These are phyloP conservation scores for Salix koriyanagi DNA, from an alignment of 345 rosid genomes.

Conservation along the genomic window DNA sequence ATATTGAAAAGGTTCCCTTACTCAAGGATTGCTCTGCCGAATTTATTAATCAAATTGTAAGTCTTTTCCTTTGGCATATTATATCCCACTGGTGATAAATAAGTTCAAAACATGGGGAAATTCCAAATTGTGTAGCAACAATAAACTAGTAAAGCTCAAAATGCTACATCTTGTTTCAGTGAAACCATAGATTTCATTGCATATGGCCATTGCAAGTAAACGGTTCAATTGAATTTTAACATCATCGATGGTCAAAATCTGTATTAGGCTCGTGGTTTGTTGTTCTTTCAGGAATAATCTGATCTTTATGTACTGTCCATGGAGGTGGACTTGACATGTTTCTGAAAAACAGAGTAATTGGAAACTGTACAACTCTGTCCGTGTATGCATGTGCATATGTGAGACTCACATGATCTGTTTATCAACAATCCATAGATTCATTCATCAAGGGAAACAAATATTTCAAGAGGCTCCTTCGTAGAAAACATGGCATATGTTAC, in stretches of 20 bases:
- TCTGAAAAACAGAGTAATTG: neutral
- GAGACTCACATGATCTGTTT: no score
- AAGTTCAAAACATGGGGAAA: neutral
- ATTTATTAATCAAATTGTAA: constrained; percentile 82
- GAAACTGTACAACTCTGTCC: no score
- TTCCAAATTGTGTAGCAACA: neutral
- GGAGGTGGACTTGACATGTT: neutral
- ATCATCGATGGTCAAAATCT: neutral
- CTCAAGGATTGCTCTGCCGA: constrained; percentile 76
- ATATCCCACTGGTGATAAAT: neutral
- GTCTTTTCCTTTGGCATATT: constrained; percentile 17
- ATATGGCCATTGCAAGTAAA: neutral
- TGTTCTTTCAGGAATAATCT: neutral
- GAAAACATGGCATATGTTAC: no score
- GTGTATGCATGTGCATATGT: no score
- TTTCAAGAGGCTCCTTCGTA: no score
- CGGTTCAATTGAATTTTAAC: neutral
- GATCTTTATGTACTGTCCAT: neutral
- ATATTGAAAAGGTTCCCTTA: constrained; percentile 51
- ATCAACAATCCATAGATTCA: no score
- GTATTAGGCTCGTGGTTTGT: neutral
- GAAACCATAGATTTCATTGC: neutral
- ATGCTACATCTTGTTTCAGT: neutral
- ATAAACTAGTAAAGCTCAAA: neutral
- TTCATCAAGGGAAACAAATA: no score